Base-by-base conservation (phyloP, 371 early-diverging fungal species). In the Mucor racemosus region DNA sequence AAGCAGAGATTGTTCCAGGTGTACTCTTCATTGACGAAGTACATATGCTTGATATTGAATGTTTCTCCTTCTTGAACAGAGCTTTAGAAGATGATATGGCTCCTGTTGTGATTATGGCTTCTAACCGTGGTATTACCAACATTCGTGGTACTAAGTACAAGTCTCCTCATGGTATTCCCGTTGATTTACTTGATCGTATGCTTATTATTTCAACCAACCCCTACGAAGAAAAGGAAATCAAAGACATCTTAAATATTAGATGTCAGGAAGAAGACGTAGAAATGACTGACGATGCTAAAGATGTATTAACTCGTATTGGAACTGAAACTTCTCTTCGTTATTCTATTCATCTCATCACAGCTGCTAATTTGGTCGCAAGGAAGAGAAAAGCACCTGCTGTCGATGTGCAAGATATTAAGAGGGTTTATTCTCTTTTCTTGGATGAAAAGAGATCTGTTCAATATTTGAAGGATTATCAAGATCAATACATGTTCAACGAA, bases 11-110 rank as follows among this genome's bases (percentile, higher is more conserved):
- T 67, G 92, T 97, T 3, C 97, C 98, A 7, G 99, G 99, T 34
- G 97, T 97, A 9, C 86, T 99, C 38, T 98, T 99, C 81, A 97
- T 99, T 69, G 98, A 99, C 73, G 99, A 99, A 81, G 97, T 97
- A 35, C 98, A 99, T 78, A 95, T 99, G 94, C 93, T 99, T 34
- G 99, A 99, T 71, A 95, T 98, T 67, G 99, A 99, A 79, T 98
- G 99, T 79, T 99, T 99, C 78, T 96, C 98, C 8, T 99, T 95
- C 88, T 79, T 99, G 56, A 99, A 99, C 83, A 91, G 98, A 40
- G 97, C 98, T 3, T 85, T 98, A 15, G 99, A 99, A 79, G 94
- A 95, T 74, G 90, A 90, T 41, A 85, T 96, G 89, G 95, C 97
- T 11, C 99, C 99, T 7, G 90, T 99, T 11, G 96, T 99, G 48